A percentile compares a stretch with the other conserved stretches of the same genome.
Conservation (phyloP, 768 basidiomycete species). For the Tulasnella sp. region DNA sequence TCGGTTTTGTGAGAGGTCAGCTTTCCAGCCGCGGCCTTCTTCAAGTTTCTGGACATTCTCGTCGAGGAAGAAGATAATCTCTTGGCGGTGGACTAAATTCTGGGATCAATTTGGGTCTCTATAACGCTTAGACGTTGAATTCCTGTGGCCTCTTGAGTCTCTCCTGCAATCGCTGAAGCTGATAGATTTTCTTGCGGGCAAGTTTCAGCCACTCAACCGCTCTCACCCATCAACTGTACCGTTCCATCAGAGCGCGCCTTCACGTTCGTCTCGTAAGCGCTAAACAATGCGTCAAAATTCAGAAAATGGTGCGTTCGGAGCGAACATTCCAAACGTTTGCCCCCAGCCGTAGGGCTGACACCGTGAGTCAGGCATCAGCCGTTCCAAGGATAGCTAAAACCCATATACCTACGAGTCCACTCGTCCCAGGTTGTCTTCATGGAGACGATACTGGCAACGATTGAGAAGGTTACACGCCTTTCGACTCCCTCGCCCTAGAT, state of each 20-base stretch:
- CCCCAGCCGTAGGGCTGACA: not conserved
- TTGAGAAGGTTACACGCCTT: conserved; percentile 43
- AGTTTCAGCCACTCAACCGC: conserved; percentile 13
- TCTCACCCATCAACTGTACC: not conserved
- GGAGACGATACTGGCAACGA: not conserved
- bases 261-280: not conserved
- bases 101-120: not conserved
- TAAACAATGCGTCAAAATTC: not conserved
- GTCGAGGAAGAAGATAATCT: conserved; percentile 79
- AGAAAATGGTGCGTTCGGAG: not conserved
- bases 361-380: not conserved
- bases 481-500: conserved; percentile 62
- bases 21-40: conserved; percentile 87
- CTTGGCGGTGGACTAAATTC: conserved; percentile 44
- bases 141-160: no score
- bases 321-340: not conserved
- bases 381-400: not conserved
- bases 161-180: not conserved
- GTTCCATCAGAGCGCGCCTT: not conserved
- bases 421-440: not conserved
- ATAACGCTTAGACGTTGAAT: not conserved
- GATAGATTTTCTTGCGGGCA: not conserved
- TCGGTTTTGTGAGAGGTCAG: no score
- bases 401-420: not conserved
- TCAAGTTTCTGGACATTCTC: conserved; percentile 69